Percentiles rank a stretch among this genome's conserved stretches.
These are phyloP conservation scores for Paspalum vaginatum DNA, from an alignment of 176 grass and related monocot genomes.

Conservation along the genomic window DNA sequence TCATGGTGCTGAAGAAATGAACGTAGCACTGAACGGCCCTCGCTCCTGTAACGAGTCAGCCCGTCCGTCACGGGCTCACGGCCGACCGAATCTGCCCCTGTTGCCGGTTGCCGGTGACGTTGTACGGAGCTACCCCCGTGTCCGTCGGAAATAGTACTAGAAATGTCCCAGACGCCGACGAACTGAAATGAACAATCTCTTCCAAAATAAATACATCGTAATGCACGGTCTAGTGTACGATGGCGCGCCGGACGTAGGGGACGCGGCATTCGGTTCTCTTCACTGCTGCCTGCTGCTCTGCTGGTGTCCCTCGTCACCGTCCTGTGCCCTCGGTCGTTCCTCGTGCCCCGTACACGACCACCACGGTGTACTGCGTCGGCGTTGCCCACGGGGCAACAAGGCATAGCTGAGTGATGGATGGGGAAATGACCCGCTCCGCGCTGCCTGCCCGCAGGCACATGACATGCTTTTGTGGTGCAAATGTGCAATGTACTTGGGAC, in stretches of 20 bases:
- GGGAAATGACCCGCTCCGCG: neutral
- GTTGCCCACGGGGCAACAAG: neutral
- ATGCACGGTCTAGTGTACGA: neutral
- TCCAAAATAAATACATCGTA: neutral
- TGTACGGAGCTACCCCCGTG: neutral
- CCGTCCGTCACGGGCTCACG: constrained; percentile 22
- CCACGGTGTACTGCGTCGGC: neutral
- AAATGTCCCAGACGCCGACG: neutral
- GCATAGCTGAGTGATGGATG: neutral
- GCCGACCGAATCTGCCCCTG: constrained; percentile 12
- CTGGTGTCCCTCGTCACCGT: neutral
- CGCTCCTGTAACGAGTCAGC: neutral
- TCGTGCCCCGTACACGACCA: too few species aligned
- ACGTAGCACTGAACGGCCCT: neutral
- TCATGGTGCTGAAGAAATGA: neutral
- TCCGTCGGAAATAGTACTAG: neutral
- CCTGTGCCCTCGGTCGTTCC: too few species aligned
- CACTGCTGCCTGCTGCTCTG: too few species aligned
- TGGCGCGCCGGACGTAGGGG: too few species aligned
- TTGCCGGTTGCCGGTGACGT: neutral
- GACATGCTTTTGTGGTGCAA: constrained; percentile 10
- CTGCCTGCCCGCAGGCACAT: constrained; percentile 7
- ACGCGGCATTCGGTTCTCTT: neutral
- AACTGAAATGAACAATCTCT: neutral
- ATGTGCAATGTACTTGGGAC: too few species aligned